phyloP scores from a whole-genome alignment of 345 rosid genomes.

The Atalantia buxifolia region DNA sequence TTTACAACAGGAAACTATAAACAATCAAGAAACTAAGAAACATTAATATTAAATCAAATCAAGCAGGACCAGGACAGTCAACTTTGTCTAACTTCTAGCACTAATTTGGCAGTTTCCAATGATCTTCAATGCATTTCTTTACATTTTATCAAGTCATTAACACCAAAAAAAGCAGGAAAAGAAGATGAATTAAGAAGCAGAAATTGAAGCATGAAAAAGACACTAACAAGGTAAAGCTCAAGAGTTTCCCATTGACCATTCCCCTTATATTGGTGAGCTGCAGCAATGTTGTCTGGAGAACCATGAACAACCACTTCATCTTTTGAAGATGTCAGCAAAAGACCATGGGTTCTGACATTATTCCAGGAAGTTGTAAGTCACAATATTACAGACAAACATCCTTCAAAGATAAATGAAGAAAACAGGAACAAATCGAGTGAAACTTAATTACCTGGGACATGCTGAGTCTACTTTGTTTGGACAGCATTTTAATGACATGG shows the following conservation, averaged over 20 bases:
- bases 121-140: background rate
- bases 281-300: slow-evolving; percentile 49
- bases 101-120: background rate
- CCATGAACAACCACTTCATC: slow-evolving; percentile 48
- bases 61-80: background rate
- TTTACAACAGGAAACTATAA: background rate
- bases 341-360: slow-evolving; percentile 44
- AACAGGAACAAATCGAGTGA: background rate
- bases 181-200: background rate
- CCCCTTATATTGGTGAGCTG: slow-evolving; percentile 40
- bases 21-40: background rate
- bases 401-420: slow-evolving; percentile 1
- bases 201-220: slow-evolving; percentile 25
- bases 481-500: slow-evolving; percentile 82
- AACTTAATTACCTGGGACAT: slow-evolving; percentile 28
- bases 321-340: slow-evolving; percentile 56
- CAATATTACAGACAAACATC: background rate
- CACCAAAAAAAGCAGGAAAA: background rate
- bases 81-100: background rate
- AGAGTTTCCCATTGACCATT: slow-evolving; percentile 83
- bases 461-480: slow-evolving; percentile 49
- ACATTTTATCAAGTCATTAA: background rate
- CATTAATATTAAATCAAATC: background rate
- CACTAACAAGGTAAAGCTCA: slow-evolving; percentile 83
- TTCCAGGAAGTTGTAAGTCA: slow-evolving; percentile 23